Percentiles rank a stretch among this genome's conserved stretches.
phyloP scores from a whole-genome alignment of 768 basidiomycete genomes.

The Coprinellus micaceus region DNA sequence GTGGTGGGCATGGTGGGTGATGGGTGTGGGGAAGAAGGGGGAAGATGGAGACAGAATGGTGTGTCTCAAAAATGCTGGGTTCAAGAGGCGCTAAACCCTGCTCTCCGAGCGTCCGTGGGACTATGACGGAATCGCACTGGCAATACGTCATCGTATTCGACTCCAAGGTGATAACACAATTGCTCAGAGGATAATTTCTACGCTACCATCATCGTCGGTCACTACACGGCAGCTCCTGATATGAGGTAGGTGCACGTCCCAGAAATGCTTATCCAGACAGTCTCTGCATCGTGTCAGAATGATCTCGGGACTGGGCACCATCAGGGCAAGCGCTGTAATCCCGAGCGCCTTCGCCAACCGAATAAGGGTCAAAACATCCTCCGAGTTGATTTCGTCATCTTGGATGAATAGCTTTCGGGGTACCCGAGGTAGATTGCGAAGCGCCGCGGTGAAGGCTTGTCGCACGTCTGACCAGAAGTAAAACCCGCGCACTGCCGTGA shows the following conservation, averaged over 20 bases:
- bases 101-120: background rate
- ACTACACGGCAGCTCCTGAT: background rate
- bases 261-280: too few relatives aligned
- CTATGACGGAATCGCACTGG: background rate
- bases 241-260: too few relatives aligned
- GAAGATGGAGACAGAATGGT: conserved; percentile 8
- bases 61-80: conserved; percentile 5
- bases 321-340: background rate
- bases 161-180: background rate
- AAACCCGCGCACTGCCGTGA: background rate
- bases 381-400: background rate
- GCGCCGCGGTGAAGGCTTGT: background rate
- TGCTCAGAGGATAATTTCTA: background rate
- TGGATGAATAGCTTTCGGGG: background rate
- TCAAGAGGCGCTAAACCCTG: background rate
- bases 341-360: background rate
- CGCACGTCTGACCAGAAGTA: too few relatives aligned
- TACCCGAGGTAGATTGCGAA: background rate
- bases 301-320: too few relatives aligned
- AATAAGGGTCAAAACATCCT: background rate
- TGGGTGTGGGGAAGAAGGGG: conserved; percentile 3
- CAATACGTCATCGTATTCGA: conserved; percentile 1
- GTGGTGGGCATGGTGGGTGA: conserved; percentile 48
- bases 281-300: too few relatives aligned
- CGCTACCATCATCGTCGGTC: background rate